Conservation (phyloP, 495 filamentous ascomycete genomes). For the Trichoderma asperelloides region DNA sequence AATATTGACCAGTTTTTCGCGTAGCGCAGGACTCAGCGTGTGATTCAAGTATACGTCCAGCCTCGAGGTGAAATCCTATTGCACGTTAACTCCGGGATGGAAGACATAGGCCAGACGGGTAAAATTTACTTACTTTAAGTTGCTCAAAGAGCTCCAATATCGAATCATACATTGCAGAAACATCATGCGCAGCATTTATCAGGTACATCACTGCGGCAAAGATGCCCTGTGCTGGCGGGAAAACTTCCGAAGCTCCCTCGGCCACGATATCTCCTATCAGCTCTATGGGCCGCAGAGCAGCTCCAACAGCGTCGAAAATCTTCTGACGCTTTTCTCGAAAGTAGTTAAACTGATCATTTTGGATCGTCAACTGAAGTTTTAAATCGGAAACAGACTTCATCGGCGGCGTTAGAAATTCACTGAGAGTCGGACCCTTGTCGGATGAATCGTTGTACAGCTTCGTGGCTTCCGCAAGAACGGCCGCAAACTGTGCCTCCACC, state of each 20-base stretch:
- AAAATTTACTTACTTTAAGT: conserved; percentile 10
- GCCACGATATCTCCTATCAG: conserved; percentile 22
- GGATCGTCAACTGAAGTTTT: neutral
- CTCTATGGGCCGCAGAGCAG: conserved; percentile 20
- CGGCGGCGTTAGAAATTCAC: conserved; percentile 9
- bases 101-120: neutral
- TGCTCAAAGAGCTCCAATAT: conserved; percentile 22
- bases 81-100: neutral
- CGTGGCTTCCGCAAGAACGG: conserved; percentile 9
- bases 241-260: conserved; percentile 19
- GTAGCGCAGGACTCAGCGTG: conserved; percentile 18
- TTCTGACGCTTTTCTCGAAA: conserved; percentile 10
- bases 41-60: conserved; percentile 22
- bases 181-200: conserved; percentile 25
- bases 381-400: conserved; percentile 10
- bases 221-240: conserved; percentile 21
- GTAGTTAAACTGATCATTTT: conserved; percentile 7
- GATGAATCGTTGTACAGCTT: conserved; percentile 6
- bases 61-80: conserved; percentile 26
- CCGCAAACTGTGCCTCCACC: conserved; percentile 3
- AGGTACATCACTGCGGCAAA: conserved; percentile 26
- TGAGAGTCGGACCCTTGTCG: neutral
- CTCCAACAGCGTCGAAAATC: conserved; percentile 5
- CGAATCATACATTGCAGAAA: conserved; percentile 23
- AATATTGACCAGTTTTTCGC: conserved; percentile 23